These are phyloP conservation scores for Apiotrichum veenhuisii DNA, from an alignment of 1,284 basidiomycete species.

Conservation along the genomic window DNA sequence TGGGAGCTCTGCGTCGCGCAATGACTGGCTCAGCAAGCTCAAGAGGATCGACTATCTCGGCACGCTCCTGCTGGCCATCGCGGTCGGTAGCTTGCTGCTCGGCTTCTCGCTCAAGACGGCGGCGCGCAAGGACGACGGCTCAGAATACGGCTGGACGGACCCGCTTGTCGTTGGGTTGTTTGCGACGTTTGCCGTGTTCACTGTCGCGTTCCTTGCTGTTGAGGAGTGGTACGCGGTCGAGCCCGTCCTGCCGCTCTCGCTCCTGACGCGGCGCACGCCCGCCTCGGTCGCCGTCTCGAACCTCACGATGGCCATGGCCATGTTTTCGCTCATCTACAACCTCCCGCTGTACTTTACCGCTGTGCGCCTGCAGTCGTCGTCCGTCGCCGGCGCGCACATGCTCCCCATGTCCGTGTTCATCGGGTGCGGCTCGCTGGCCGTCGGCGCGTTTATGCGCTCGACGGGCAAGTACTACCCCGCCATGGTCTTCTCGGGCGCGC, in stretches of 20 bases:
- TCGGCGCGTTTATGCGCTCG: conserved; percentile 78
- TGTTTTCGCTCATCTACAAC: conserved; percentile 83
- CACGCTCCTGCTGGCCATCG: conserved; percentile 67
- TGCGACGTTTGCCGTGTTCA: conserved; percentile 56
- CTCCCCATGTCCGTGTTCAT: conserved; percentile 63
- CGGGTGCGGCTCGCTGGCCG: conserved; percentile 71
- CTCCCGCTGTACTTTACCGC: conserved; percentile 85
- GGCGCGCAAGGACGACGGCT: conserved; percentile 20
- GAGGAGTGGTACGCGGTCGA: conserved; percentile 68
- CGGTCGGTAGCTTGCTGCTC: conserved; percentile 68
- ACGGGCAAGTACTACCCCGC: conserved; percentile 75
- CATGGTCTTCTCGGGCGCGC: conserved; percentile 19
- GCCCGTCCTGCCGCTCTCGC: conserved; percentile 75
- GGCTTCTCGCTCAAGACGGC: conserved; percentile 73
- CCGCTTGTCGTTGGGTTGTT: conserved; percentile 67
- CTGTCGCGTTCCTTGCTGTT: conserved; percentile 62
- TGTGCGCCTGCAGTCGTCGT: conserved; percentile 70
- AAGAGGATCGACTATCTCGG: conserved; percentile 76
- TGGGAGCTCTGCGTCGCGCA: not conserved
- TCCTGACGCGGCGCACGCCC: conserved; percentile 64
- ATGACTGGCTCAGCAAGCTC: conserved; percentile 58
- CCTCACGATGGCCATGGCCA: conserved; percentile 59
- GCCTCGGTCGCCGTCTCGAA: conserved; percentile 73
- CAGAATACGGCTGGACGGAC: conserved; percentile 58
- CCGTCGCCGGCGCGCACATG: conserved; percentile 73